These are phyloP conservation scores for Cylindrodendrum hubeiense DNA, from an alignment of 2,329 filamentous ascomycete genomes.

Conservation along the genomic window DNA sequence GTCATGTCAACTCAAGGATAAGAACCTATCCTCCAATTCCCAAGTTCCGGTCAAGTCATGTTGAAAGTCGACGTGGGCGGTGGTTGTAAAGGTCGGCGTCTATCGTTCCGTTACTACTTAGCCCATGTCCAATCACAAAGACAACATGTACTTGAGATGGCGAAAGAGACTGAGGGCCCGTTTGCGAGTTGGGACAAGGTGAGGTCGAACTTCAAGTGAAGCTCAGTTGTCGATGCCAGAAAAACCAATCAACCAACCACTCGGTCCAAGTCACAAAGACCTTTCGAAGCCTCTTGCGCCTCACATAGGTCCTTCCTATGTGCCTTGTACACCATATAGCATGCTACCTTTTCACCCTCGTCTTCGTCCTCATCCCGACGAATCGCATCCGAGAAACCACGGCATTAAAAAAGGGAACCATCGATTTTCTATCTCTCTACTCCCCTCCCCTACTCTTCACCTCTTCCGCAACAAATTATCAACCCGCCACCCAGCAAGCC, in stretches of 20 bases:
- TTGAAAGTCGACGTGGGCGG: too few relatives aligned
- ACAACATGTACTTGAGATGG: too few relatives aligned
- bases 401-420: conserved; percentile 10
- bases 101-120: too few relatives aligned
- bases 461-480: conserved; percentile 18
- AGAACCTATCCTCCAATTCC: too few relatives aligned
- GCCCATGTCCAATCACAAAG: too few relatives aligned
- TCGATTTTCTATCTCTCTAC: conserved; percentile 25
- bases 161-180: too few relatives aligned
- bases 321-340: too few relatives aligned
- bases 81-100: too few relatives aligned
- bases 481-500: conserved; percentile 8
- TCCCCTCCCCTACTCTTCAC: neutral
- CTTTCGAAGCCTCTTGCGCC: neutral
- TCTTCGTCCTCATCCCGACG: neutral
- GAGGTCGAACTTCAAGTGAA: neutral
- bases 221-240: neutral
- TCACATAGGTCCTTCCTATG: too few relatives aligned
- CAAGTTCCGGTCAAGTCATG: too few relatives aligned
- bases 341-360: neutral
- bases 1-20: too few relatives aligned
- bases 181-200: too few relatives aligned
- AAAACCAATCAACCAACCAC: neutral
- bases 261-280: neutral
- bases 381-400: neutral